A percentile compares a stretch with the other conserved stretches of the same genome.
phyloP scores from a whole-genome alignment of 805 yeast genomes.

The Vanderwaltozyma yarrowii region DNA sequence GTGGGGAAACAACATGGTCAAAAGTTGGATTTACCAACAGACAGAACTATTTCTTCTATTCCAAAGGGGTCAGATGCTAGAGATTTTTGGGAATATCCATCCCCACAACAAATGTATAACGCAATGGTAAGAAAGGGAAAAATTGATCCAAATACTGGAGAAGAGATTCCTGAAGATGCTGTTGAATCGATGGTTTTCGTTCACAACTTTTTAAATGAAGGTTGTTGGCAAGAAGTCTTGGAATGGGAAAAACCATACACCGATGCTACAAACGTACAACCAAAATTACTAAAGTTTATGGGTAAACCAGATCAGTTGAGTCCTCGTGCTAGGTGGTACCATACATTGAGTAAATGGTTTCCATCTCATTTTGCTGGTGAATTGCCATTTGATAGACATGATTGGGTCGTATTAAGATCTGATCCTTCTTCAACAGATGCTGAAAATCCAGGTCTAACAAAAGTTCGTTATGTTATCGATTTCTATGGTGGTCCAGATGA shows the following conservation, averaged over 20 bases:
- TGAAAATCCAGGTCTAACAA: slow-evolving; percentile 40
- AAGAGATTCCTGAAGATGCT: slow-evolving; percentile 87
- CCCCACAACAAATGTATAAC: slow-evolving; percentile 98
- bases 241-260: slow-evolving; percentile 82
- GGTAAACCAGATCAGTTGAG: slow-evolving; percentile 84
- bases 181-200: slow-evolving; percentile 96
- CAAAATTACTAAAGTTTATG: slow-evolving; percentile 75
- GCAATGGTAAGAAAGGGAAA: slow-evolving; percentile 96
- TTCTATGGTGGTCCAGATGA: slow-evolving; percentile 95
- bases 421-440: slow-evolving; percentile 27
- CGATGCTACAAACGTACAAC: slow-evolving; percentile 42
- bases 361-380: slow-evolving; percentile 64
- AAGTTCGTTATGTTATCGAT: slow-evolving; percentile 88
- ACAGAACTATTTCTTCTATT: slow-evolving; percentile 72
- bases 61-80: slow-evolving; percentile 66
- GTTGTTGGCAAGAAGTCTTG: slow-evolving; percentile 92
- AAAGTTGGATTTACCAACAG: slow-evolving; percentile 64
- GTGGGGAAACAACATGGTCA: slow-evolving; percentile 71
- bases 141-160: slow-evolving; percentile 33
- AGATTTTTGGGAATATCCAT: slow-evolving; percentile 97
- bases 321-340: slow-evolving; percentile 72
- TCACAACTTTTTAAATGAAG: slow-evolving; percentile 92
- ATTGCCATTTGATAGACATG: slow-evolving; percentile 97
- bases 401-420: slow-evolving; percentile 88
- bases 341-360: slow-evolving; percentile 53